Evolutionary conservation across 257 asterid genomes (phyloP).

Genomic region (Oldenlandia corymbosa): DNA sequence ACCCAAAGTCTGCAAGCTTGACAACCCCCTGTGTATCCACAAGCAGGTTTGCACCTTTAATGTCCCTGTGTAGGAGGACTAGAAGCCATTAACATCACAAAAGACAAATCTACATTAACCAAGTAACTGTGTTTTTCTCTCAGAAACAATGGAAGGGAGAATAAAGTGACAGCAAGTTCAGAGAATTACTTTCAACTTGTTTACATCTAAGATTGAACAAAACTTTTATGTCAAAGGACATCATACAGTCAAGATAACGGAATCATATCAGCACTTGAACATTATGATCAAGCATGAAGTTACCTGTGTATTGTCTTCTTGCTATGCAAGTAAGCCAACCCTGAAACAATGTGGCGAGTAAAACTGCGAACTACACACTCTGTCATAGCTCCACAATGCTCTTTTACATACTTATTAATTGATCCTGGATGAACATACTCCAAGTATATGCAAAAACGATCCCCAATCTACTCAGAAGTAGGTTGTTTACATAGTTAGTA

Average conservation of each 20-base stretch:
- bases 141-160: not conserved
- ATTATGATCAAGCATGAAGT: not conserved
- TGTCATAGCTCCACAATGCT: constrained; percentile 75
- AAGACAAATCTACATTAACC: not conserved
- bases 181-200: not conserved
- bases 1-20: constrained; percentile 88
- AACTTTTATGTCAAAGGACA: not conserved
- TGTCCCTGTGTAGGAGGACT: constrained; percentile 55
- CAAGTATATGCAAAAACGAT: constrained; percentile 85
- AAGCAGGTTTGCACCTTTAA: constrained; percentile 90
- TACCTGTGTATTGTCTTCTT: constrained; percentile 83
- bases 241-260: constrained; percentile 6
- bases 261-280: not conserved
- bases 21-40: constrained; percentile 79
- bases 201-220: not conserved
- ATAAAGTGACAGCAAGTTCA: not conserved
- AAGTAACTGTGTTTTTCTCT: not conserved
- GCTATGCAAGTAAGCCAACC: constrained; percentile 83
- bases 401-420: constrained; percentile 55
- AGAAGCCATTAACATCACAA: constrained; percentile 9
- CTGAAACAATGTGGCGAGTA: constrained; percentile 83
- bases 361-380: constrained; percentile 77
- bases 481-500: constrained; percentile 12
- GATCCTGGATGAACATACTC: constrained; percentile 96
- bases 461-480: constrained; percentile 52